A percentile compares a stretch with the other conserved stretches of the same genome.
phyloP scores from a whole-genome alignment of 768 basidiomycete genomes.

The Favolaschia claudopus region DNA sequence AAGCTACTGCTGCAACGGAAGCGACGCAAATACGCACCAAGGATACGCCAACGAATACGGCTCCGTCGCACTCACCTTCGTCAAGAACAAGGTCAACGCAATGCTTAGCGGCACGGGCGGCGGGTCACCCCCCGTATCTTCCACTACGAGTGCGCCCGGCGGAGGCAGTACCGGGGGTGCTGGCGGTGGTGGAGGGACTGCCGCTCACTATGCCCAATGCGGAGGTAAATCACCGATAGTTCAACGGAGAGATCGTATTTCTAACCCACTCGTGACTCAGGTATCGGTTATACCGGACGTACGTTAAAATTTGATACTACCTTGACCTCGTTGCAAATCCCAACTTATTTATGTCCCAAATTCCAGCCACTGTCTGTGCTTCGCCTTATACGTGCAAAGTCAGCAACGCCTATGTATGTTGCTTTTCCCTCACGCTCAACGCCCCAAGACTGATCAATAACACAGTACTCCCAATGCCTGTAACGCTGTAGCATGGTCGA shows the following conservation, averaged over 20 bases:
- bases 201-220: slow-evolving; percentile 3
- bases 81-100: slow-evolving; percentile 37
- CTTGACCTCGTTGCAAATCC: no score
- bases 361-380: neutral
- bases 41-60: slow-evolving; percentile 43
- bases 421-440: neutral
- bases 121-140: slow-evolving; percentile 14
- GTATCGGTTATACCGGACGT: no score
- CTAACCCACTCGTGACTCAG: no score
- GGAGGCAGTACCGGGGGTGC: neutral
- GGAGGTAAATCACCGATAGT: no score
- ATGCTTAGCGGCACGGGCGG: slow-evolving; percentile 28
- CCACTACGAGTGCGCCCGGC: neutral
- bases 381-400: neutral
- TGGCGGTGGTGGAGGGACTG: neutral
- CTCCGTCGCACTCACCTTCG: slow-evolving; percentile 37
- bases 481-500: neutral
- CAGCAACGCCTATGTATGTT: neutral
- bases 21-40: slow-evolving; percentile 39
- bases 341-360: no score
- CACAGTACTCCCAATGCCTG: slow-evolving; percentile 1
- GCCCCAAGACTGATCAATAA: neutral
- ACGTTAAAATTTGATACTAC: no score
- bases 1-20: slow-evolving; percentile 42
- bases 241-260: no score